Evolutionary conservation across 2,329 filamentous ascomycete genomes (phyloP), one percentile per base, ranked within the genome.

Genomic region (Aspergillus puulaauensis): DNA sequence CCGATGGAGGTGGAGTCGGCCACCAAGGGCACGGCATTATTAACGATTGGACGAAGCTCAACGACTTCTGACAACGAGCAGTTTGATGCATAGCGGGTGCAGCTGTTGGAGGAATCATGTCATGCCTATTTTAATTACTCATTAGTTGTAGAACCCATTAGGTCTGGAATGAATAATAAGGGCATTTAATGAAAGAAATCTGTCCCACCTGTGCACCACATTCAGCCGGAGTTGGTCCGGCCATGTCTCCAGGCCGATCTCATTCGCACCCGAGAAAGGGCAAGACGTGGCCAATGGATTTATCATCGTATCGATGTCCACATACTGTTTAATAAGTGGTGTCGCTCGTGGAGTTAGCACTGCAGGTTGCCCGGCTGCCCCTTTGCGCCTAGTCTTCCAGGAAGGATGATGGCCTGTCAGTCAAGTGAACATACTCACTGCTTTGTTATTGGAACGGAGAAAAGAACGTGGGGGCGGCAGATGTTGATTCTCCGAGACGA

Each of bases 391-490:
- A 12, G 43, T 24, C 6, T 31, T 31, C 27, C 27, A 11, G 27
- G 27, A 31, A 9, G 27, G 27, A 31, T 4, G 27, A 31, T 31
- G 27, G 27, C 27, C 27, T 31, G 27, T 31, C 27, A 31, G 27
- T 31, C 27, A 31, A 31, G 27, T 31, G 27, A 31, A 4, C 27
- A 31, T 31, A 37, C 35, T 37, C 15, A 37, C 14, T 37, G 19
- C 3, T 15, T 5, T 12, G 14, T 27, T 14, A 7, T 47, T 37
- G 54, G 27, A 31, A 31, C 27, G 27, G 54, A 45, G 45, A 52
- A 57, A 23, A 48, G 41, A 52, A 15, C 54, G 54, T 57, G 54
- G 54, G 54, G 54, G 54, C 35, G 14, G 19, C 47, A 52, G 40
- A 5, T 4, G 31, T 33, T 15, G 11, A 35, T 33, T 14, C 33